Percentiles rank a stretch among this genome's conserved stretches.
phyloP scores from a whole-genome alignment of 345 rosid genomes.

The Melastoma malabathricum region DNA sequence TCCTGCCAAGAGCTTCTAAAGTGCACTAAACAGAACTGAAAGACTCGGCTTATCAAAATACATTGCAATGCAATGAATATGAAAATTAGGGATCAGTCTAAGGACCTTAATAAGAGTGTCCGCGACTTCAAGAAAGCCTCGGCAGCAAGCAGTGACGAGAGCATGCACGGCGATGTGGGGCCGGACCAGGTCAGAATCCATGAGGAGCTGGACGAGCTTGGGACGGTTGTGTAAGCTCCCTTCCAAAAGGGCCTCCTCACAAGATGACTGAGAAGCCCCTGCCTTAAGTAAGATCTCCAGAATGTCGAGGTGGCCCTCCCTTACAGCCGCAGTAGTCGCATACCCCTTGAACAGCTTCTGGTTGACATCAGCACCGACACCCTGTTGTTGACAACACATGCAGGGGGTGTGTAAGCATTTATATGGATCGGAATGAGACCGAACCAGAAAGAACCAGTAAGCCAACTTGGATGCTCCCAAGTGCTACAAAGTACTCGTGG shows the following conservation, averaged over 20 bases:
- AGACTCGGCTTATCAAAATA: too few species aligned
- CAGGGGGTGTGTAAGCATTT: conserved; percentile 12
- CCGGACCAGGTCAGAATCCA: conserved; percentile 78
- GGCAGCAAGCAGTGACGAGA: conserved; percentile 71
- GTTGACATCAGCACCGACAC: conserved; percentile 84
- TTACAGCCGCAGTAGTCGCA: conserved; percentile 83
- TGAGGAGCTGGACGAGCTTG: conserved; percentile 52
- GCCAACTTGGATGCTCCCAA: conserved; percentile 15
- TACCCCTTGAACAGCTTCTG: conserved; percentile 87
- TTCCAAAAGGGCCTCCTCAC: conserved; percentile 86
- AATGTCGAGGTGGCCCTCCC: conserved; percentile 78
- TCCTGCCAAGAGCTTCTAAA: too few species aligned
- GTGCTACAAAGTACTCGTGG: conserved; percentile 4
- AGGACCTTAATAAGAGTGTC: conserved; percentile 58
- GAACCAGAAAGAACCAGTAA: neutral
- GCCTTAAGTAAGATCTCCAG: conserved; percentile 79
- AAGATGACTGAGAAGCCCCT: conserved; percentile 83
- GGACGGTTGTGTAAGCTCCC: conserved; percentile 77
- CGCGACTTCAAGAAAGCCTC: conserved; percentile 69
- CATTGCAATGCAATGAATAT: too few species aligned
- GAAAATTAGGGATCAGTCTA: too few species aligned
- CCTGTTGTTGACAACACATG: conserved; percentile 31
- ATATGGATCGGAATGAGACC: conserved; percentile 2
- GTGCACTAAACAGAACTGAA: too few species aligned
- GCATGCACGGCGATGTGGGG: conserved; percentile 84